These are phyloP conservation scores for Martensiomyces pterosporus DNA, from an alignment of 192 early-diverging fungal genomes.

Conservation along the genomic window DNA sequence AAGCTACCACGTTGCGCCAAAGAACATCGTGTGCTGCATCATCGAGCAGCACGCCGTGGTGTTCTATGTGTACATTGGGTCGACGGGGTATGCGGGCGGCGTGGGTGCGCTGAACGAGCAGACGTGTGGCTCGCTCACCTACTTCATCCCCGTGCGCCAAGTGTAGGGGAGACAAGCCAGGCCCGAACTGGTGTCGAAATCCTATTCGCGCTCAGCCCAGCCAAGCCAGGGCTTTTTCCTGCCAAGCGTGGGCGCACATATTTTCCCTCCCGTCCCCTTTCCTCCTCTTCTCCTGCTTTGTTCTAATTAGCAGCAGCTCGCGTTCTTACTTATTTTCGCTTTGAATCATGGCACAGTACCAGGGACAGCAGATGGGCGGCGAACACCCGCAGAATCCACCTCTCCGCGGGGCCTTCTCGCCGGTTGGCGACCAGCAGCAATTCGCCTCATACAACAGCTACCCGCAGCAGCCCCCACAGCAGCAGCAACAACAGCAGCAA, in stretches of 20 bases:
- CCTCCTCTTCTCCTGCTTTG: background rate
- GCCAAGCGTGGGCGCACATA: too few species aligned
- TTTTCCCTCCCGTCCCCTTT: background rate
- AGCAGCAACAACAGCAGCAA: slow-evolving; percentile 13
- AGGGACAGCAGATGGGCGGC: slow-evolving; percentile 37
- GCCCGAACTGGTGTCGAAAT: too few species aligned
- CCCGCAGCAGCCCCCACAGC: slow-evolving; percentile 8
- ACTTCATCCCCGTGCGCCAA: slow-evolving; percentile 44
- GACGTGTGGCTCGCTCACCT: slow-evolving; percentile 44
- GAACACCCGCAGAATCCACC: slow-evolving; percentile 28
- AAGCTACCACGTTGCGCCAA: slow-evolving; percentile 70
- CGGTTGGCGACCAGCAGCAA: slow-evolving; percentile 41
- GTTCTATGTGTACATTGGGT: slow-evolving; percentile 50
- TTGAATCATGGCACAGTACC: slow-evolving; percentile 43
- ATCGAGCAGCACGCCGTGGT: slow-evolving; percentile 48
- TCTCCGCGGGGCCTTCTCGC: slow-evolving; percentile 49
- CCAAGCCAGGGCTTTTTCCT: too few species aligned
- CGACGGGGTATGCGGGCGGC: slow-evolving; percentile 21
- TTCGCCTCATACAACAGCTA: slow-evolving; percentile 18
- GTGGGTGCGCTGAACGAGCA: slow-evolving; percentile 28
- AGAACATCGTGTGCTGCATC: slow-evolving; percentile 68
- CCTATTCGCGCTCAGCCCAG: too few species aligned
- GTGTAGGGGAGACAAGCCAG: slow-evolving; percentile 7
- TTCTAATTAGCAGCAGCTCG: too few species aligned
- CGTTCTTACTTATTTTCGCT: slow-evolving; percentile 4